Base-by-base conservation (phyloP, 192 early-diverging fungal species). In the Coemansia sp. region DNA sequence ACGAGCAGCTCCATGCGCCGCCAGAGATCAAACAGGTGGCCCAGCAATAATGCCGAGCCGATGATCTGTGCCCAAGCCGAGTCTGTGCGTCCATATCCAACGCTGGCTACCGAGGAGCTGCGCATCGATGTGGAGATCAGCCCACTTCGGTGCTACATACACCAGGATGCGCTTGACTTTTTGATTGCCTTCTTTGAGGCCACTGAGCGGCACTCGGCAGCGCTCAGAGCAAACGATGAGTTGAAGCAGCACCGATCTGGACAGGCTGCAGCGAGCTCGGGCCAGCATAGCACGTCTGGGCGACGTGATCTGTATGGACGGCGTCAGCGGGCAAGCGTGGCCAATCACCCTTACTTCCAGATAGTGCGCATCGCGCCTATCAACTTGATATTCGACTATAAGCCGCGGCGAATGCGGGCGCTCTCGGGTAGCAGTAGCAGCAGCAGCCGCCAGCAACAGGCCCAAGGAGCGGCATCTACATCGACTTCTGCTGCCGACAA, bases 161-260 rank as follows among this genome's bases (percentile, higher is more conserved):
- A 99, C 76, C 95, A 97, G 76, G 95, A 99, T 70, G 91, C 95
- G 2, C 75, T 99, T 13, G 79, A 85, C 3, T 96, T 92, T 74
- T 65, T 96, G 64, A 85, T 94, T 31, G 69, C 79, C 10, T 97
- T 94, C 80, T 93, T 96, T 83, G 76, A 74, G 35, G 47, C 61
- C 10, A 64, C 76, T 9, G 75, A 74, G 35, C 62, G 36, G 52
- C 65, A 66, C 28, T 55, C 64, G 10, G 48, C 43, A 10, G 60
- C 59, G 23, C 26, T 61, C 52, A 5, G 14, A 26, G 52, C 52
- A 1, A 55, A 55, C 16, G 25, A 26, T 26, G 52, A 55, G 13
- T 16, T 20, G 26, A 20, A 43, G 47, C 28, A 59, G 28, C 48
- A 61, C 20, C 34, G 52, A 23, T 21, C 56, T 42, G 48, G 52